phyloP scores from a whole-genome alignment of 257 asterid genomes.

The Datura wrightii region DNA sequence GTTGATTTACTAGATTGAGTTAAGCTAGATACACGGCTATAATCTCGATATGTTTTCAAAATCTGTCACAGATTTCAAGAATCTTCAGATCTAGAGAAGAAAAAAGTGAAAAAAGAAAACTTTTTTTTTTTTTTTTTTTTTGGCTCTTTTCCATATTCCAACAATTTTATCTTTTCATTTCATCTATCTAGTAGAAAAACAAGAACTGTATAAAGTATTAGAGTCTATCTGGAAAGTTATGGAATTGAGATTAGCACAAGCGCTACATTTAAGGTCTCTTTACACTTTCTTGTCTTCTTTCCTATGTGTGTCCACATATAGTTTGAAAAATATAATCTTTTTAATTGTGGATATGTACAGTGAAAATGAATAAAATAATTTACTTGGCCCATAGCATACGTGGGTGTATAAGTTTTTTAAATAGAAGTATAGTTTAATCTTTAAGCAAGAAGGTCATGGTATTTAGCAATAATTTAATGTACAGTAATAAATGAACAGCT shows the following conservation, averaged over 20 bases:
- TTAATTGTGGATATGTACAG: neutral
- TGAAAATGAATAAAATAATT: conserved; percentile 2
- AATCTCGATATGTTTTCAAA: conserved; percentile 17
- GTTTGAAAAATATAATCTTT: neutral
- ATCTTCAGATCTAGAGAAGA: neutral
- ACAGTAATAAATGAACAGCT: conserved; percentile 28
- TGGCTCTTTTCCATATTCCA: neutral
- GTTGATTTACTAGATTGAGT: neutral
- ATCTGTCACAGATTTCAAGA: conserved; percentile 8
- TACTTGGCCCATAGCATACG: neutral
- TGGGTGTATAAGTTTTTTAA: conserved; percentile 18
- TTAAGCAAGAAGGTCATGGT: neutral
- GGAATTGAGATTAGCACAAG: neutral
- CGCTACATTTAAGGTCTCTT: conserved; percentile 24
- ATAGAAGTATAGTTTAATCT: neutral
- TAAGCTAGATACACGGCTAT: conserved; percentile 18
- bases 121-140: neutral
- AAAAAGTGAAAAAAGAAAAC: neutral
- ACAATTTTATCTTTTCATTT: neutral
- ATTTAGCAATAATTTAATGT: neutral
- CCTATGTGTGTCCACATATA: neutral
- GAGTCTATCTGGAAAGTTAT: conserved; percentile 21
- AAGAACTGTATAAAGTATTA: neutral
- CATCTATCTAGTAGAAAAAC: neutral
- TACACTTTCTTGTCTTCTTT: conserved; percentile 18